These are phyloP conservation scores for Phaffomyces thermotolerans DNA, from an alignment of 805 yeast genomes.

Conservation along the genomic window DNA sequence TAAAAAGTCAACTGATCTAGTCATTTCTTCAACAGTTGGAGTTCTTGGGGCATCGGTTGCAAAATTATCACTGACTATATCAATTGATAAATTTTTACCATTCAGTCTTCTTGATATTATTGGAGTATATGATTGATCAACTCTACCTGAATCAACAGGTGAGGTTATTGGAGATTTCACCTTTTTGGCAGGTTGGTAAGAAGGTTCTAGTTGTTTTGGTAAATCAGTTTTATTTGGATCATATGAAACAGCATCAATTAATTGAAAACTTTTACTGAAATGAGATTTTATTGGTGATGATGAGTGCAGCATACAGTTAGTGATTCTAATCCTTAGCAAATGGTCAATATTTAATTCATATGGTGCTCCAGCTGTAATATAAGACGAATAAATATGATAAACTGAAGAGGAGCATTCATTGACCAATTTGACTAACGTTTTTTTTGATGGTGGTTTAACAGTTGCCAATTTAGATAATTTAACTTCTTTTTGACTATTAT, in stretches of 20 bases:
- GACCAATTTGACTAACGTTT: slow-evolving; percentile 34
- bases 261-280: slow-evolving; percentile 4
- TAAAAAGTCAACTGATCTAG: slow-evolving; percentile 30
- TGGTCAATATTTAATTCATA: slow-evolving; percentile 65
- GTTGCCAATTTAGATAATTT: slow-evolving; percentile 5
- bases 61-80: slow-evolving; percentile 4
- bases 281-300: slow-evolving; percentile 26
- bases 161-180: not conserved
- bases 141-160: not conserved
- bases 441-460: slow-evolving; percentile 10
- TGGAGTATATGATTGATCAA: not conserved
- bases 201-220: slow-evolving; percentile 1
- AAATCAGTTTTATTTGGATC: not conserved
- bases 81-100: slow-evolving; percentile 18
- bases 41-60: slow-evolving; percentile 10
- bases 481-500: slow-evolving; percentile 11
- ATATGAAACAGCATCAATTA: not conserved
- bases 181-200: not conserved
- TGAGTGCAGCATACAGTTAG: slow-evolving; percentile 32
- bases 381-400: slow-evolving; percentile 58
- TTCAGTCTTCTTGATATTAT: slow-evolving; percentile 7
- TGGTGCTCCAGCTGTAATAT: slow-evolving; percentile 59
- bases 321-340: slow-evolving; percentile 36
- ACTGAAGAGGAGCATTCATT: slow-evolving; percentile 54
- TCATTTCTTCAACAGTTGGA: slow-evolving; percentile 29